These are phyloP conservation scores for Candida silvatica DNA, from an alignment of 805 yeast species.

Conservation along the genomic window DNA sequence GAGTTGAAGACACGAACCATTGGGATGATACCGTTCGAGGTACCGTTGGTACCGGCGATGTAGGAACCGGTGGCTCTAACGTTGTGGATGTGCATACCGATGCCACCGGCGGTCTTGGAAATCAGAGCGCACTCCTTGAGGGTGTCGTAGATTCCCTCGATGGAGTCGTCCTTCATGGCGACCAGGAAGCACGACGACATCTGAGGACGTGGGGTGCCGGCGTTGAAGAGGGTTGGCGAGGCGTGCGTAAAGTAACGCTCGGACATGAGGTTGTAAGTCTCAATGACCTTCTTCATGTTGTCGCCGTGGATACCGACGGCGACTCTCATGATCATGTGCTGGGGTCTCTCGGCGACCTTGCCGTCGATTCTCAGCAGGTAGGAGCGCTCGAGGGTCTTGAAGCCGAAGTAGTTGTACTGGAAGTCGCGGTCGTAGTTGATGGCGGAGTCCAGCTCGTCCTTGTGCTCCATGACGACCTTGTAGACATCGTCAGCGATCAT, in stretches of 20 bases:
- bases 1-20: slow-evolving; percentile 57
- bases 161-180: slow-evolving; percentile 56
- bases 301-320: slow-evolving; percentile 53
- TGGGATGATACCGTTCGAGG: slow-evolving; percentile 54
- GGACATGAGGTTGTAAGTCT: slow-evolving; percentile 52
- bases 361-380: slow-evolving; percentile 47
- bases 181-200: slow-evolving; percentile 58
- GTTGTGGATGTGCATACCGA: slow-evolving; percentile 53
- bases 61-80: slow-evolving; percentile 52
- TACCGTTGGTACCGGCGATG: slow-evolving; percentile 56
- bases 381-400: slow-evolving; percentile 53
- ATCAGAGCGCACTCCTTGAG: slow-evolving; percentile 54
- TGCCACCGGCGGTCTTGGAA: slow-evolving; percentile 57
- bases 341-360: slow-evolving; percentile 54
- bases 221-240: slow-evolving; percentile 53
- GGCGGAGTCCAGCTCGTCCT: slow-evolving; percentile 61
- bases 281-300: slow-evolving; percentile 43
- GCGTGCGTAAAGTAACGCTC: slow-evolving; percentile 52
- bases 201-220: slow-evolving; percentile 53
- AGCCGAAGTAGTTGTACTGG: slow-evolving; percentile 50
- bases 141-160: slow-evolving; percentile 55
- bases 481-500: slow-evolving; percentile 64
- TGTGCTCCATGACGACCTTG: slow-evolving; percentile 53
- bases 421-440: slow-evolving; percentile 65
- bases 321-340: slow-evolving; percentile 54